Conservation (phyloP, 345 rosid genomes). For the Lepidium sativum region DNA sequence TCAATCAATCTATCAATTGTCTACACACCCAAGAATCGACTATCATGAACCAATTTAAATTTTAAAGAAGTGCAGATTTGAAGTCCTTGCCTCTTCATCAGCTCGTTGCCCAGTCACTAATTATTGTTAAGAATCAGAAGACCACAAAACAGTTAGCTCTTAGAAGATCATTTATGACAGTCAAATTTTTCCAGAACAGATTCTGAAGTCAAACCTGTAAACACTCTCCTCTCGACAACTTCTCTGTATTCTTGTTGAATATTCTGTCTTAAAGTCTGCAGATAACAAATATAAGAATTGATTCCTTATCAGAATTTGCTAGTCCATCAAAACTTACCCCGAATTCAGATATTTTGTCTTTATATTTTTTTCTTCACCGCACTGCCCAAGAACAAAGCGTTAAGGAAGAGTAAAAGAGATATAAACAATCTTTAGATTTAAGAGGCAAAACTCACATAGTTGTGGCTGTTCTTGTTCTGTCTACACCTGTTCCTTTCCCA, state of each 20-base stretch:
- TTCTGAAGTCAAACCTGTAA: slow-evolving; percentile 53
- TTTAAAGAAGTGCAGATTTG: neutral
- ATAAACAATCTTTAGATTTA: neutral
- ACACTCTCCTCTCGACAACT: slow-evolving; percentile 92
- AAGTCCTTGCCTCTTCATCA: slow-evolving; percentile 70
- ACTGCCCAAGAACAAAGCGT: slow-evolving; percentile 29
- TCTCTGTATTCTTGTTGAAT: slow-evolving; percentile 96
- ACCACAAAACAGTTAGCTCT: slow-evolving; percentile 6
- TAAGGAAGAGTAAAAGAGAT: neutral
- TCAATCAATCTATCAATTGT: slow-evolving; percentile 80
- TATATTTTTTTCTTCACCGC: slow-evolving; percentile 80
- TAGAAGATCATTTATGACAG: neutral
- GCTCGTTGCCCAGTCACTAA: slow-evolving; percentile 79
- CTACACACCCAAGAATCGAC: slow-evolving; percentile 31
- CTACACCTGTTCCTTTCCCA: slow-evolving; percentile 89
- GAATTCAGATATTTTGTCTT: slow-evolving; percentile 87
- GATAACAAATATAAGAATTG: neutral
- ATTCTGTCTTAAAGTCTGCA: slow-evolving; percentile 69
- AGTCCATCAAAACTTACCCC: slow-evolving; percentile 39
- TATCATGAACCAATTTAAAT: neutral
- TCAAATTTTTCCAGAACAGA: neutral
- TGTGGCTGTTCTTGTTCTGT: slow-evolving; percentile 86
- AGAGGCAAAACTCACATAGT: slow-evolving; percentile 46
- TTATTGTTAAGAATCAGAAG: slow-evolving; percentile 16
- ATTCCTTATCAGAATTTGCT: neutral